A percentile compares a stretch with the other conserved stretches of the same genome.
Conservation (phyloP, 2,329 filamentous ascomycete genomes). For the Neurospora sp. region DNA sequence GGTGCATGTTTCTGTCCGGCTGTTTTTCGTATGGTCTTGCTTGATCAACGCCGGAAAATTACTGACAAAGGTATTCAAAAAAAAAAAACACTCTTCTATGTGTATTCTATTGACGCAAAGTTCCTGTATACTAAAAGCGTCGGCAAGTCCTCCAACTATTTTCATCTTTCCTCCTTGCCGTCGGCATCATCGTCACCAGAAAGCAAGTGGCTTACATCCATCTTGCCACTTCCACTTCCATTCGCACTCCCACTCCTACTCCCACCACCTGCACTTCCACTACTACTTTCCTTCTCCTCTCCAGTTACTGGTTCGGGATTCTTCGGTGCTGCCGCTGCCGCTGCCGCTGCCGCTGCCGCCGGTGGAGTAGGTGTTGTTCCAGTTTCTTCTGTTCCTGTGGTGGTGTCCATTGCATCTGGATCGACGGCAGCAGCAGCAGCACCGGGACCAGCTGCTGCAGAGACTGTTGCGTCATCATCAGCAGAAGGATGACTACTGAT, state of each 20-base stretch:
- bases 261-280: background rate
- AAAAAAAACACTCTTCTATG: background rate
- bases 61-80: background rate
- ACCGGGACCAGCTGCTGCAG: too few species aligned
- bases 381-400: background rate
- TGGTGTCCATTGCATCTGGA: background rate
- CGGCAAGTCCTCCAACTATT: background rate
- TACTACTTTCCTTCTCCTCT: background rate
- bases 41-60: background rate
- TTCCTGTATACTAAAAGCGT: background rate
- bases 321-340: background rate
- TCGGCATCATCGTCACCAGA: constrained; percentile 8
- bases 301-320: background rate
- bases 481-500: too few species aligned
- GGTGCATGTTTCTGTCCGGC: background rate
- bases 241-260: background rate
- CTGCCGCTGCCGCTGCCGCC: background rate
- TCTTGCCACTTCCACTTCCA: constrained; percentile 9
- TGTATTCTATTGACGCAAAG: background rate
- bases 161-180: background rate
- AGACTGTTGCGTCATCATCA: too few species aligned
- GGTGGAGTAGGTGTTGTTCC: background rate
- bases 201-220: constrained; percentile 16
- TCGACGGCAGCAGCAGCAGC: too few species aligned
- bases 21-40: background rate